phyloP scores from a whole-genome alignment of 768 basidiomycete species.

The Lentinula boryana region DNA sequence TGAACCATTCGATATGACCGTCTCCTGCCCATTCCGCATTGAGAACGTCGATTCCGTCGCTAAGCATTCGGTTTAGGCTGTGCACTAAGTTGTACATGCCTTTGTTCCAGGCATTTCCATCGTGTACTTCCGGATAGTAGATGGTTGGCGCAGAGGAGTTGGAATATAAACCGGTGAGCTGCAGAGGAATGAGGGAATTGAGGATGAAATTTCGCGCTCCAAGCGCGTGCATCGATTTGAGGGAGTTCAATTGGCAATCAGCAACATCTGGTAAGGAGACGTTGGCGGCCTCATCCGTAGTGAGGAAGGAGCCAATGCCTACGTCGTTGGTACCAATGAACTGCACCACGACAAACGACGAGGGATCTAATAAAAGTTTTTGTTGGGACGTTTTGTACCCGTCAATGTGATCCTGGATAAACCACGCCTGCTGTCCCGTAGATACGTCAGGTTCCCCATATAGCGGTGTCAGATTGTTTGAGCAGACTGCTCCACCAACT shows the following conservation, averaged over 20 bases:
- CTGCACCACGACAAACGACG: conserved; percentile 14
- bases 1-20: conserved; percentile 12
- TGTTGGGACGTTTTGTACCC: conserved; percentile 11
- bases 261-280: conserved; percentile 14
- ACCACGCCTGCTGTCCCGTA: conserved; percentile 16
- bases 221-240: conserved; percentile 12
- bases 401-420: conserved; percentile 17
- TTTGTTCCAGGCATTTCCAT: conserved; percentile 16
- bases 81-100: conserved; percentile 17
- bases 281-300: conserved; percentile 8
- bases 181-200: conserved; percentile 16
- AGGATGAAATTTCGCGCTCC: conserved; percentile 19
- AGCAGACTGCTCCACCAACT: conserved; percentile 17
- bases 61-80: conserved; percentile 13
- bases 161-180: conserved; percentile 13
- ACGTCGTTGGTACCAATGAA: conserved; percentile 18
- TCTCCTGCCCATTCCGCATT: conserved; percentile 11
- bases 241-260: conserved; percentile 13
- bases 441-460: conserved; percentile 12
- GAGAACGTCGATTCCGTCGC: conserved; percentile 11
- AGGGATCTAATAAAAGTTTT: conserved; percentile 16
- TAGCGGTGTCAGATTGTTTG: conserved; percentile 10
- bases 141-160: conserved; percentile 14
- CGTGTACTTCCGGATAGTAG: conserved; percentile 14
- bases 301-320: conserved; percentile 13